phyloP scores from a whole-genome alignment of 2,329 filamentous ascomycete species.

The Aaosphaeria arxii region DNA sequence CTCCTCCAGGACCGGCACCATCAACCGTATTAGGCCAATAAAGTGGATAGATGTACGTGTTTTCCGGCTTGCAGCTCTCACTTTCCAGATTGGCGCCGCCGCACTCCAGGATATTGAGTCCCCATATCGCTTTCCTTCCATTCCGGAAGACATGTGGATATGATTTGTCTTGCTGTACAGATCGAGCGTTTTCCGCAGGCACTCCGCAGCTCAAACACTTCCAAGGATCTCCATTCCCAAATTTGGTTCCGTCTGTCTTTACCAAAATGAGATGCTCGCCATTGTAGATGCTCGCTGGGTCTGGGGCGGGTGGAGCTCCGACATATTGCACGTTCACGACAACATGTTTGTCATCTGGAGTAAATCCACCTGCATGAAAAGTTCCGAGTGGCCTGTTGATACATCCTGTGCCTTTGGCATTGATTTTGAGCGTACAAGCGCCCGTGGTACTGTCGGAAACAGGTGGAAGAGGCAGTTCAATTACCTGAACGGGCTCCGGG shows the following conservation, averaged over 20 bases:
- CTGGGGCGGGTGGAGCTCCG: conserved; percentile 40
- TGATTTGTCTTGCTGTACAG: not conserved
- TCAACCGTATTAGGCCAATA: conserved; percentile 35
- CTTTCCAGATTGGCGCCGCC: conserved; percentile 25
- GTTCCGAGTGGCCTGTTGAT: not conserved
- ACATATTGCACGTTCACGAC: conserved; percentile 38
- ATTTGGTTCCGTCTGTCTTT: conserved; percentile 40
- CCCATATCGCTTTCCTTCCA: conserved; percentile 35
- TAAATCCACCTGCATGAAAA: conserved; percentile 32
- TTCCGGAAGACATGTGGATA: conserved; percentile 42
- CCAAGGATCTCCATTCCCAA: conserved; percentile 45
- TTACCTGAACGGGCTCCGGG: not conserved
- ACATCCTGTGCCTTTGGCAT: not conserved
- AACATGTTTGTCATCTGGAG: conserved; percentile 35
- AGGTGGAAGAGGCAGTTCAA: not conserved
- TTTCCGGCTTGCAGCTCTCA: conserved; percentile 37
- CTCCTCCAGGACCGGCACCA: conserved; percentile 29
- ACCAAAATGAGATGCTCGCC: conserved; percentile 40
- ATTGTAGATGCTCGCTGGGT: conserved; percentile 40
- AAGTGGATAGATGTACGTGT: conserved; percentile 41
- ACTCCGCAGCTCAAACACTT: conserved; percentile 48
- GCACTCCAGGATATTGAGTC: conserved; percentile 38
- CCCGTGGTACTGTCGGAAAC: not conserved
- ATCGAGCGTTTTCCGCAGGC: conserved; percentile 20
- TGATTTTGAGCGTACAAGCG: not conserved